Base-by-base conservation (phyloP, 2,329 filamentous ascomycete genomes). In the Cordyceps militaris region DNA sequence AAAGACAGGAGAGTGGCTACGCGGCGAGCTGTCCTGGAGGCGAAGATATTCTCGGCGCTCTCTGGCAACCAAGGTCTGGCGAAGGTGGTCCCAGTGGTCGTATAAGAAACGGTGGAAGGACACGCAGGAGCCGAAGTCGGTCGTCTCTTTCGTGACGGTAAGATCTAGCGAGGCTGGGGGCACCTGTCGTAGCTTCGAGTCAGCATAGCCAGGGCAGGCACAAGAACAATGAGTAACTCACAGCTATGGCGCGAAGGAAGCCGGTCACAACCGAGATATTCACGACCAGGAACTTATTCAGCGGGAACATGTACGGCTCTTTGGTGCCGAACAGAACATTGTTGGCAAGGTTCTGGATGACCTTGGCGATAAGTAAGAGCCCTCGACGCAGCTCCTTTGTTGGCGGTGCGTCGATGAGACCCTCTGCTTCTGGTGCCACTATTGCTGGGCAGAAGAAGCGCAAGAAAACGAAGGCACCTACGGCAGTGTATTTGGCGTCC, bases 401-500 rank as follows among this genome's bases (percentile, higher is more conserved):
- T 6, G 84, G 85, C 3, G 81, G 65, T 1, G 74, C 75, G 16
- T 77, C 73, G 19, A 88, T 82, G n/a, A 88, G 73, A 2, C 84
- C 84, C 65, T 88, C 86, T 1, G 78, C 80, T 66, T 88, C 85
- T 0, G 85, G 85, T 1, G 86, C 84, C 16, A 88, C 85, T 56
- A 88, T 88, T 26, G 85, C 85, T 8, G 85, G 86, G 62, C 85
- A 88, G 66, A 88, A 88, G 72, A 88, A 88, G 9, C 85, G 80
- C 24, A 88, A 75, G 65, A 88, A 88, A 58, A 88, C 83, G 65
- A 88, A 88, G 0, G 85, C 84, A 1, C 85, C 85, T 14, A 88
- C 85, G 3, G 85, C 85, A 0, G 85, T 88, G 65, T 87, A 88
- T 68, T 87, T 88, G 6, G 85, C 84, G 59, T 88, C 85, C 0